phyloP scores from a whole-genome alignment of 192 early-diverging fungal genomes.

The Chytriomyces sp. region DNA sequence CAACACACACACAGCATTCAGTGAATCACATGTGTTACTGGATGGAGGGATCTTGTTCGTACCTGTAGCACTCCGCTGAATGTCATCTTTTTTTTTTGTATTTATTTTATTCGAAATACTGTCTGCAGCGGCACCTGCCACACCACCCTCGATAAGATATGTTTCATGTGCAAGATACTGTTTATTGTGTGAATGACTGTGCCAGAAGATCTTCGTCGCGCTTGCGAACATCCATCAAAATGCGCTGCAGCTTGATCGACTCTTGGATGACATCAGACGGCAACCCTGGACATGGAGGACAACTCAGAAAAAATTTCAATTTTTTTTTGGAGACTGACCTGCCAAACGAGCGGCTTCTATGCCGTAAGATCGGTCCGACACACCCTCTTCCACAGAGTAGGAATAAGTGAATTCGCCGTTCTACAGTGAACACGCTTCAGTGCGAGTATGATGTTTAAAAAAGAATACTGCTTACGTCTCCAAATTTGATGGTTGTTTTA shows the following conservation, averaged over 20 bases:
- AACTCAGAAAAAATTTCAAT: not conserved
- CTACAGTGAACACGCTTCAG: not conserved
- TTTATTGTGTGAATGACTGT: too few species aligned
- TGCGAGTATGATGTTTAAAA: not conserved
- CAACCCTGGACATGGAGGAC: not conserved
- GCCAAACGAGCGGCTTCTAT: constrained; percentile 75
- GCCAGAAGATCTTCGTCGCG: constrained; percentile 7
- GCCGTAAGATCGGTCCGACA: constrained; percentile 71
- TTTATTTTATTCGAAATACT: not conserved
- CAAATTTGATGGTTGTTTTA: constrained; percentile 32
- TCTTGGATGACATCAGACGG: constrained; percentile 15
- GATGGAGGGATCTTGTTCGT: not conserved
- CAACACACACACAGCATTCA: not conserved
- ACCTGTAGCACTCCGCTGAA: not conserved
- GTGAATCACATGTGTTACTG: not conserved
- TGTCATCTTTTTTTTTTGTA: not conserved
- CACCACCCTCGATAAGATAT: constrained; percentile 67
- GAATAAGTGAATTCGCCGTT: constrained; percentile 60
- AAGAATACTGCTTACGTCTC: not conserved
- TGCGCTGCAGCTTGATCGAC: constrained; percentile 1
- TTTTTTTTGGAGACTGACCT: constrained; percentile 50
- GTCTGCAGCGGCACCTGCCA: constrained; percentile 66
- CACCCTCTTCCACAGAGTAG: constrained; percentile 69
- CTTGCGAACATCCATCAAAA: constrained; percentile 7
- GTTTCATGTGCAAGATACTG: not conserved